A percentile compares a stretch with the other conserved stretches of the same genome.
These are phyloP conservation scores for Cochlearia excelsa DNA, from an alignment of 345 rosid species.

Conservation along the genomic window DNA sequence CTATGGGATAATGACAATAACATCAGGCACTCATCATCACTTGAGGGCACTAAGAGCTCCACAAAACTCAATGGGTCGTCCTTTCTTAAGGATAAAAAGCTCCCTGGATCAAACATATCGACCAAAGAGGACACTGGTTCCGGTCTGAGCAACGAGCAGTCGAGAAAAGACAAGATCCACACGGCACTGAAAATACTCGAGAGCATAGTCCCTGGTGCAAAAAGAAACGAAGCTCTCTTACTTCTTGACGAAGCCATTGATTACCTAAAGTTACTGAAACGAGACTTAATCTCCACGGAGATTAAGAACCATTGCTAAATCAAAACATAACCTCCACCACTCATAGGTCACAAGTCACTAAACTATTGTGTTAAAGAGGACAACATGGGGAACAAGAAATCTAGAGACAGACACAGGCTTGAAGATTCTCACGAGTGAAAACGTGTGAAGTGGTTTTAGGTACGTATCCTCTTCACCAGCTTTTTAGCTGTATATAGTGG, in stretches of 20 bases:
- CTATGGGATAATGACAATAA: conserved; percentile 36
- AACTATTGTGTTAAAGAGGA: conserved; percentile 20
- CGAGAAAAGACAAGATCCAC: conserved; percentile 43
- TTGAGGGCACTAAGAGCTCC: conserved; percentile 40
- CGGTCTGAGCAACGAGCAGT: conserved; percentile 36
- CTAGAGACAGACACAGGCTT: conserved; percentile 27
- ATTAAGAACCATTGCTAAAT: conserved; percentile 30
- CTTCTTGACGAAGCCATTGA: conserved; percentile 71
- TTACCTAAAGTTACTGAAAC: conserved; percentile 62
- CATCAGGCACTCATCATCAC: conserved; percentile 33
- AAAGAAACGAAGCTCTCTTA: conserved; percentile 59
- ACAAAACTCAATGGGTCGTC: conserved; percentile 28
- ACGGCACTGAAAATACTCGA: conserved; percentile 48
- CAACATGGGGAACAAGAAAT: conserved; percentile 37
- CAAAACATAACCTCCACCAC: conserved; percentile 2
- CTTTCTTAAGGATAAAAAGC: conserved; percentile 33
- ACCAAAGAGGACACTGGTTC: conserved; percentile 37
- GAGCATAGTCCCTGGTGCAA: conserved; percentile 58
- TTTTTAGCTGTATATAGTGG: conserved; percentile 47
- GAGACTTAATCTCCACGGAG: conserved; percentile 46
- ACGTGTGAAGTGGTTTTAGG: conserved; percentile 32
- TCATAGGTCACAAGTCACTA: conserved; percentile 22
- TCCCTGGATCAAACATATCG: conserved; percentile 42
- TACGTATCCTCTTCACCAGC: conserved; percentile 35
- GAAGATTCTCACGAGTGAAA: conserved; percentile 35